Evolutionary conservation across 441 rosid genomes (phyloP).

Genomic region (Rhodomyrtus psidioides): DNA sequence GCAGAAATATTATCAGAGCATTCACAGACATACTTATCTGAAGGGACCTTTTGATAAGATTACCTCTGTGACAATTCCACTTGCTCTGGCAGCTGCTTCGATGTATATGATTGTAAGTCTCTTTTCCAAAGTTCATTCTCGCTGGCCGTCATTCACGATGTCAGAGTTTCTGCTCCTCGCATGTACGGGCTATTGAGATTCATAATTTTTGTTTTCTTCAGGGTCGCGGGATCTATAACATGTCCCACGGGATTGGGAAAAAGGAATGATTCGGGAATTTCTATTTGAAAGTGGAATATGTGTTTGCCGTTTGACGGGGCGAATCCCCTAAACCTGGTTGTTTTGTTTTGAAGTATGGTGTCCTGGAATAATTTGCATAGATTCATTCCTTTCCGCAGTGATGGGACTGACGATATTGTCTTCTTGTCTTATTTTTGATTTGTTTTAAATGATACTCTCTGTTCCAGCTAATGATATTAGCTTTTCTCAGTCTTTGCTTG

Average conservation of each 20-base stretch:
- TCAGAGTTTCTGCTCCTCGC: background rate
- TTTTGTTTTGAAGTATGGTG: background rate
- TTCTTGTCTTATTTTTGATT: background rate
- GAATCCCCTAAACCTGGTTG: background rate
- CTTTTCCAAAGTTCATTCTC: background rate
- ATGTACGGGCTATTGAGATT: background rate
- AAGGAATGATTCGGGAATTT: constrained; percentile 49
- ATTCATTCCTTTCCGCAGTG: background rate
- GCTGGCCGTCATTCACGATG: background rate
- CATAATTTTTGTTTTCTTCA: constrained; percentile 14
- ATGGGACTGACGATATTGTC: background rate
- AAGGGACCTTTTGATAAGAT: constrained; percentile 74
- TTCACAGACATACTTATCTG: constrained; percentile 64
- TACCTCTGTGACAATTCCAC: constrained; percentile 73
- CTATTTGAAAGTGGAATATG: background rate
- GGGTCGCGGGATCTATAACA: constrained; percentile 87
- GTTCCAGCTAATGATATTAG: background rate
- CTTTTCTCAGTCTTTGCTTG: background rate
- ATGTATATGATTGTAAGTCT: constrained; percentile 61
- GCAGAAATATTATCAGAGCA: constrained; percentile 60
- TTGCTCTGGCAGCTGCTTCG: constrained; percentile 50
- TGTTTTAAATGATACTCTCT: background rate
- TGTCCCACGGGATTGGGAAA: constrained; percentile 89
- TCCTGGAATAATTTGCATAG: background rate
- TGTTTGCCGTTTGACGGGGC: background rate